These are phyloP conservation scores for Pestalotiopsis sp. DNA, from an alignment of 2,329 filamentous ascomycete species.

Conservation along the genomic window DNA sequence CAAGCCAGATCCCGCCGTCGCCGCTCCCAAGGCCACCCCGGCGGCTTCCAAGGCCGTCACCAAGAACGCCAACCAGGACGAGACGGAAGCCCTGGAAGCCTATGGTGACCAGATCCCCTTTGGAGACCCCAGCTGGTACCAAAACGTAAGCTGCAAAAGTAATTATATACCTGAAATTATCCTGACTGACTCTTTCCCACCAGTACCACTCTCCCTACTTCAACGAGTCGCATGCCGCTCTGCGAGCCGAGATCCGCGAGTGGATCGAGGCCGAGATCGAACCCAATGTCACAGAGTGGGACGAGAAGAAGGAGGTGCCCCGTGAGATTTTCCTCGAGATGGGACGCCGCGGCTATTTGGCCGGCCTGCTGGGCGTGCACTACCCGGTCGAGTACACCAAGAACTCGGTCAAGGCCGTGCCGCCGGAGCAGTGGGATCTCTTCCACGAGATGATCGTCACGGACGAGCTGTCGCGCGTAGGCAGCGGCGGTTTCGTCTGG, in stretches of 20 bases:
- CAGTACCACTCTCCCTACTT: constrained; percentile 96
- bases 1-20: constrained; percentile 51
- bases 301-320: constrained; percentile 90
- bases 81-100: constrained; percentile 76
- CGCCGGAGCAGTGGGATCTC: constrained; percentile 90
- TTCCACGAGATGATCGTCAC: constrained; percentile 98
- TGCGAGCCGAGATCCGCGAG: constrained; percentile 87
- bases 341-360: constrained; percentile 89
- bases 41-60: constrained; percentile 37
- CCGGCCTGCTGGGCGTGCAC: constrained; percentile 84
- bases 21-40: constrained; percentile 41
- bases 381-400: constrained; percentile 78
- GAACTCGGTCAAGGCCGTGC: constrained; percentile 74
- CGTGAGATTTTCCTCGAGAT: constrained; percentile 92
- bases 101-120: constrained; percentile 90
- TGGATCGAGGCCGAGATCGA: constrained; percentile 92
- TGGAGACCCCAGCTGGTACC: constrained; percentile 92
- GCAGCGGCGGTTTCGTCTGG: constrained; percentile 94
- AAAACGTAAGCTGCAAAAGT: constrained; percentile 67
- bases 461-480: constrained; percentile 88
- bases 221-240: constrained; percentile 89
- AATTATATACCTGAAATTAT: neutral
- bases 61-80: constrained; percentile 42
- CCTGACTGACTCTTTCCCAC: neutral
- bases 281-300: constrained; percentile 93